A percentile compares a stretch with the other conserved stretches of the same genome.
These are phyloP conservation scores for Colletotrichum limetticola DNA, from an alignment of 2,329 filamentous ascomycete species.

Conservation along the genomic window DNA sequence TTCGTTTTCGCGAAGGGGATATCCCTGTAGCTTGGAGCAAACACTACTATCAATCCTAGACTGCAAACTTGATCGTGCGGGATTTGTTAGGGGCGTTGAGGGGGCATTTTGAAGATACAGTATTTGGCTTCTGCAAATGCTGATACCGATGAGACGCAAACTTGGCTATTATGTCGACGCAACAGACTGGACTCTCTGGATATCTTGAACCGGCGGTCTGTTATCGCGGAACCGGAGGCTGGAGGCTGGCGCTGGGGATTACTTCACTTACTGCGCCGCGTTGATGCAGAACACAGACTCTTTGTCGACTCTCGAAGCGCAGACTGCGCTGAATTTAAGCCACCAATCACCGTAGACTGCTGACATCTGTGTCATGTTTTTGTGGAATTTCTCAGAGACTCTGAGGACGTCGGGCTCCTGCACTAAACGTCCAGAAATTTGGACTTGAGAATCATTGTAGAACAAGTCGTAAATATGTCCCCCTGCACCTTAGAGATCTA, in stretches of 20 bases:
- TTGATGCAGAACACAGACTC: neutral
- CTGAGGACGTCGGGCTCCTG: rapidly evolving
- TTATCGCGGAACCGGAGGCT: neutral
- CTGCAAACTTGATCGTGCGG: neutral
- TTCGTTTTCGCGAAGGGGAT: neutral
- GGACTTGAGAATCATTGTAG: too few relatives aligned
- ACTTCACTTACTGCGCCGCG: neutral
- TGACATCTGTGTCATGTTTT: neutral
- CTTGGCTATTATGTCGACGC: neutral
- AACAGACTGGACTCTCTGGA: too few relatives aligned
- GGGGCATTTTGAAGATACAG: neutral
- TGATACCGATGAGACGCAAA: neutral
- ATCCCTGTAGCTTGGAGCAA: neutral
- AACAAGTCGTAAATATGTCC: too few relatives aligned
- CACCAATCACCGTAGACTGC: neutral
- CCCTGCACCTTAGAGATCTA: neutral
- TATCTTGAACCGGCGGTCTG: neutral
- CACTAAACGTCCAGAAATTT: too few relatives aligned
- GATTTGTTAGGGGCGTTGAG: neutral
- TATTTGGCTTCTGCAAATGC: too few relatives aligned
- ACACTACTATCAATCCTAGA: neutral
- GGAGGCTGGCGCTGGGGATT: neutral
- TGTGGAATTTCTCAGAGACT: neutral
- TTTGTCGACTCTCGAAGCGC: neutral
- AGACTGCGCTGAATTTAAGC: neutral